Conservation (phyloP, 305 asterid species). For the Fraxinus sp. region DNA sequence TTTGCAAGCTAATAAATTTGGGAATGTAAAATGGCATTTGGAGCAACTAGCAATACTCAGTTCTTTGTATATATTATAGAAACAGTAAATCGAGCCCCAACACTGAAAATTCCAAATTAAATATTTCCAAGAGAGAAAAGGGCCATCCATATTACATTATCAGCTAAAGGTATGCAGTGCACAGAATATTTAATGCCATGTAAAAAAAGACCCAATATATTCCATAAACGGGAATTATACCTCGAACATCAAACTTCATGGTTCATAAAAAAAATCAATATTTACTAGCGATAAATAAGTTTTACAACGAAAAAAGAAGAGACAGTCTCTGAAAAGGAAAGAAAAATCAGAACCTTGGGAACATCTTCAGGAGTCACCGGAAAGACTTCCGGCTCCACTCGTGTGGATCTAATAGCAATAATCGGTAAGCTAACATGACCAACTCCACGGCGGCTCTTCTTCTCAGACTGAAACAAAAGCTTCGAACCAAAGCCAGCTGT, state of each 20-base stretch:
- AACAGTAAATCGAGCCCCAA: neutral
- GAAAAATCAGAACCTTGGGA: neutral
- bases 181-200: neutral
- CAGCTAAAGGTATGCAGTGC: neutral
- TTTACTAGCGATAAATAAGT: neutral
- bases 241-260: neutral
- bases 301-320: neutral
- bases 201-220: neutral
- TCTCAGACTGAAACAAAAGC: slow-evolving; percentile 37
- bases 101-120: neutral
- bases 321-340: neutral
- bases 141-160: neutral
- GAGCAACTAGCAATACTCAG: neutral
- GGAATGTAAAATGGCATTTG: neutral
- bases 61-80: neutral
- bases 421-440: neutral
- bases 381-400: slow-evolving; percentile 43
- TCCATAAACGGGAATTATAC: neutral
- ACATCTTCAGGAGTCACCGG: slow-evolving; percentile 64
- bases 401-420: slow-evolving; percentile 46
- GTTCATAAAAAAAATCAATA: neutral
- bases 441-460: slow-evolving; percentile 13
- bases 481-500: slow-evolving; percentile 47
- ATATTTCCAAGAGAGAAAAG: neutral
- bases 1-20: neutral